These are phyloP conservation scores for Trifolium dubium DNA, from an alignment of 306 rosid genomes.

Conservation along the genomic window DNA sequence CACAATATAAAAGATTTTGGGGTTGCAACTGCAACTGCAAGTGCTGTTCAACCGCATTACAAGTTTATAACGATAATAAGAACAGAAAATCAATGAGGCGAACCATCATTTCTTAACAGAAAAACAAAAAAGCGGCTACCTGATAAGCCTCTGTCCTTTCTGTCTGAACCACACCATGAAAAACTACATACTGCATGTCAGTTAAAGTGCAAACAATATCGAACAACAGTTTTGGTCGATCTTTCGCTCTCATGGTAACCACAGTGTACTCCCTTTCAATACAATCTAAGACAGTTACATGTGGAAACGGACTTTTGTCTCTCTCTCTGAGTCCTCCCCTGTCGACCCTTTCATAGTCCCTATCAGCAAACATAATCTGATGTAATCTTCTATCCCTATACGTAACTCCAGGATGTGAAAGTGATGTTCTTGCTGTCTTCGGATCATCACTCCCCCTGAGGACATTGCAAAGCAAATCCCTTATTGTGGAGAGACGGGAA, in stretches of 20 bases:
- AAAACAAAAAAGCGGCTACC: conserved; percentile 49
- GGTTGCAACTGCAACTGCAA: too few relatives aligned
- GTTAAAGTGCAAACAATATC: conserved; percentile 95
- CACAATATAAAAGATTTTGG: too few relatives aligned
- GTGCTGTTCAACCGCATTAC: too few relatives aligned
- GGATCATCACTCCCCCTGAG: conserved; percentile 71
- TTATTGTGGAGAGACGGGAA: conserved; percentile 64
- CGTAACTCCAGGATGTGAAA: conserved; percentile 78
- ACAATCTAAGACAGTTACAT: conserved; percentile 72
- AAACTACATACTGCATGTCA: conserved; percentile 94
- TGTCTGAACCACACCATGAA: conserved; percentile 85
- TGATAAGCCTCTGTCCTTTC: conserved; percentile 78
- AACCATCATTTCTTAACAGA: conserved; percentile 13
- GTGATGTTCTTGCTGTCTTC: conserved; percentile 70
- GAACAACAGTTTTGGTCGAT: conserved; percentile 85
- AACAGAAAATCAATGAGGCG: neutral
- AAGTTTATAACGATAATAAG: neutral
- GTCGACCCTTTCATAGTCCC: conserved; percentile 83
- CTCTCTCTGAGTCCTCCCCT: conserved; percentile 55
- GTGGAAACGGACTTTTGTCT: conserved; percentile 64
- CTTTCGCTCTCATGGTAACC: conserved; percentile 79
- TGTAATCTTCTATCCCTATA: conserved; percentile 86
- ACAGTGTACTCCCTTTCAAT: conserved; percentile 82
- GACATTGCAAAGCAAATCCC: conserved; percentile 81
- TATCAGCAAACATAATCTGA: conserved; percentile 94